Evolutionary conservation across 2,329 filamentous ascomycete genomes (phyloP).

Genomic region (Dactylella cylindrospora): DNA sequence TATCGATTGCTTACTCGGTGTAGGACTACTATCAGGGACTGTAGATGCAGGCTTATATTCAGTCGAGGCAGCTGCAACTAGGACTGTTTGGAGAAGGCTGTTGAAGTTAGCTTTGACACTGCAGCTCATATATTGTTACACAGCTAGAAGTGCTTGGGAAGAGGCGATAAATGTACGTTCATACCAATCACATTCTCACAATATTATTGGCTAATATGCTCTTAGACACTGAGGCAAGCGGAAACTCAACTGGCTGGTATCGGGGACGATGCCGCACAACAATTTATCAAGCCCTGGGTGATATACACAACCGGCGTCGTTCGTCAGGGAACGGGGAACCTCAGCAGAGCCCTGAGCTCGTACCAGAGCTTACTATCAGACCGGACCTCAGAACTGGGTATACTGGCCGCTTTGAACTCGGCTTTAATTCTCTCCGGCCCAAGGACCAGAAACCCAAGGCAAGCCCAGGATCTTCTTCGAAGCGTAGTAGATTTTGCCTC

Average conservation of each 20-base stretch:
- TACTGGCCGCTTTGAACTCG: slow-evolving; percentile 57
- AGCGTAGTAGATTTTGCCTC: slow-evolving; percentile 39
- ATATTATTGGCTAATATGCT: not conserved
- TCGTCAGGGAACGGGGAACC: slow-evolving; percentile 36
- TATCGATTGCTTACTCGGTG: not conserved
- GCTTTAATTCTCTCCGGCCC: slow-evolving; percentile 54
- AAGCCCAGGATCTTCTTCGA: slow-evolving; percentile 25
- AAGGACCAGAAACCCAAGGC: slow-evolving; percentile 16
- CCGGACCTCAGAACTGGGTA: slow-evolving; percentile 52
- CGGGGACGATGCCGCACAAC: slow-evolving; percentile 24
- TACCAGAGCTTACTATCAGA: slow-evolving; percentile 34
- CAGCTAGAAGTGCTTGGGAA: slow-evolving; percentile 35
- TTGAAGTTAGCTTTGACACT: slow-evolving; percentile 30
- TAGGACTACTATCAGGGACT: slow-evolving; percentile 10
- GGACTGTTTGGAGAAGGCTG: slow-evolving; percentile 29
- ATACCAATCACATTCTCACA: not conserved
- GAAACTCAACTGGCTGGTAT: slow-evolving; percentile 29
- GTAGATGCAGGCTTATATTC: slow-evolving; percentile 34
- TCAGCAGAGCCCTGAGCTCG: slow-evolving; percentile 19
- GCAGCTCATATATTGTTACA: slow-evolving; percentile 38
- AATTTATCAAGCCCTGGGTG: slow-evolving; percentile 39
- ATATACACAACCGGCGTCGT: slow-evolving; percentile 37
- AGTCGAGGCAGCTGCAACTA: slow-evolving; percentile 29
- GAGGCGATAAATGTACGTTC: slow-evolving; percentile 24
- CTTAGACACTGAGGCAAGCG: slow-evolving; percentile 25